These are phyloP conservation scores for Auriscalpium vulgare DNA, from an alignment of 768 basidiomycete genomes.

Conservation along the genomic window DNA sequence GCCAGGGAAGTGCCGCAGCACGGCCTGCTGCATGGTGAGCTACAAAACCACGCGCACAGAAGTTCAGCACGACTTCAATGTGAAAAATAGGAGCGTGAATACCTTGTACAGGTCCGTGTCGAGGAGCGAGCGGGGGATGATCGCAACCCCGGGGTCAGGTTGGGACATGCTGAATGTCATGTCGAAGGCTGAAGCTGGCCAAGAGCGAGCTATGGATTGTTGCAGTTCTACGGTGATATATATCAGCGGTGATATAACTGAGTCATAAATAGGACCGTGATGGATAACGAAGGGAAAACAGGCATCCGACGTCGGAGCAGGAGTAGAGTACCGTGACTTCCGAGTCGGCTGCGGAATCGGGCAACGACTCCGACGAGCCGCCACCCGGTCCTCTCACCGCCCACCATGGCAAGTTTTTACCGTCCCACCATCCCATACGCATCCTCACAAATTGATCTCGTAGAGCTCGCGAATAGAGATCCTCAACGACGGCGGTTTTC, in stretches of 20 bases:
- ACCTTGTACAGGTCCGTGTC: slow-evolving; percentile 97
- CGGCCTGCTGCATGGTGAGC: slow-evolving; percentile 96
- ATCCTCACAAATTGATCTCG: not conserved
- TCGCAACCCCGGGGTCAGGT: slow-evolving; percentile 1
- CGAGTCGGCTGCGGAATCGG: too few species aligned
- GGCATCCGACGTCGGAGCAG: too few species aligned
- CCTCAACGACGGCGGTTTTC: slow-evolving; percentile 78
- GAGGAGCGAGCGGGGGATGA: slow-evolving; percentile 50
- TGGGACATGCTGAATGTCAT: not conserved
- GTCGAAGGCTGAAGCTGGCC: too few species aligned
- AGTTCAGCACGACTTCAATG: not conserved
- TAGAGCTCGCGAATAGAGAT: slow-evolving; percentile 59
- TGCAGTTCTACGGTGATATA: too few species aligned
- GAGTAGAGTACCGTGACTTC: too few species aligned
- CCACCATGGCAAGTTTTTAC: not conserved
- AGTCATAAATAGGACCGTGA: too few species aligned
- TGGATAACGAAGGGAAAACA: too few species aligned
- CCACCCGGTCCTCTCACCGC: not conserved
- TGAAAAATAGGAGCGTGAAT: slow-evolving; percentile 1
- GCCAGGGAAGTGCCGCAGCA: slow-evolving; percentile 69
- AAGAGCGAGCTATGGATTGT: too few species aligned
- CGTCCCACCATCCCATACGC: slow-evolving; percentile 5
- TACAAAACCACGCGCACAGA: slow-evolving; percentile 21
- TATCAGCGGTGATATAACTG: too few species aligned
- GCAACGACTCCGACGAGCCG: too few species aligned